Conservation (phyloP, 331 rosid species). For the Quercus phellos region DNA sequence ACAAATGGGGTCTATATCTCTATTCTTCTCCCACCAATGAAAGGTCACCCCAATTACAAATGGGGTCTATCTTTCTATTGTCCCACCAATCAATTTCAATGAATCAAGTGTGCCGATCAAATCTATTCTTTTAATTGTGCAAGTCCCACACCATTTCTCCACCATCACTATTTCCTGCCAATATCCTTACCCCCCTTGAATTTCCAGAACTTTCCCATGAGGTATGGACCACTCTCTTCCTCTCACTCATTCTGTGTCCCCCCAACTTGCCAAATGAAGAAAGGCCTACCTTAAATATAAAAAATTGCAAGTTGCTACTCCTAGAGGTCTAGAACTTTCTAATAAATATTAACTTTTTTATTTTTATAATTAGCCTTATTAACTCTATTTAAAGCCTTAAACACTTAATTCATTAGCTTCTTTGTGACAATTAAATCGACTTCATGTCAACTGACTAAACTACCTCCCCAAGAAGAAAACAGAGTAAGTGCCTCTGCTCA, state of each 20-base stretch:
- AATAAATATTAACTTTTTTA: neutral
- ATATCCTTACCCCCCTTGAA: neutral
- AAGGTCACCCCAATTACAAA: neutral
- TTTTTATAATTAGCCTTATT: neutral
- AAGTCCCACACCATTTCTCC: slow-evolving; percentile 18
- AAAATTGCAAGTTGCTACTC: slow-evolving; percentile 7
- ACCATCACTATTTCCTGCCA: neutral
- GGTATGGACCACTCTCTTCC: slow-evolving; percentile 6
- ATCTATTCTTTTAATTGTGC: slow-evolving; percentile 12
- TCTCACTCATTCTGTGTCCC: neutral
- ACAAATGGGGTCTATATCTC: too few species aligned
- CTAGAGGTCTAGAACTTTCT: slow-evolving; percentile 52
- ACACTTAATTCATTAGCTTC: neutral
- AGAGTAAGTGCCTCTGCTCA: neutral
- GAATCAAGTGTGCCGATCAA: slow-evolving; percentile 7
- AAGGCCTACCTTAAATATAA: neutral
- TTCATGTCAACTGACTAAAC: slow-evolving; percentile 27
- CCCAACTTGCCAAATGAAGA: neutral
- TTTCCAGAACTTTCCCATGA: slow-evolving; percentile 56
- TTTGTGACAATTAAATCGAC: neutral
- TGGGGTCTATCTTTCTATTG: neutral
- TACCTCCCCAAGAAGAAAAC: slow-evolving; percentile 31
- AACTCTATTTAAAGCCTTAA: slow-evolving; percentile 13
- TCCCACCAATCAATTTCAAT: slow-evolving; percentile 8
- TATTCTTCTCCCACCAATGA: too few species aligned